phyloP scores from a whole-genome alignment of 148 eudicot species.

The Rhododendron henanense region DNA sequence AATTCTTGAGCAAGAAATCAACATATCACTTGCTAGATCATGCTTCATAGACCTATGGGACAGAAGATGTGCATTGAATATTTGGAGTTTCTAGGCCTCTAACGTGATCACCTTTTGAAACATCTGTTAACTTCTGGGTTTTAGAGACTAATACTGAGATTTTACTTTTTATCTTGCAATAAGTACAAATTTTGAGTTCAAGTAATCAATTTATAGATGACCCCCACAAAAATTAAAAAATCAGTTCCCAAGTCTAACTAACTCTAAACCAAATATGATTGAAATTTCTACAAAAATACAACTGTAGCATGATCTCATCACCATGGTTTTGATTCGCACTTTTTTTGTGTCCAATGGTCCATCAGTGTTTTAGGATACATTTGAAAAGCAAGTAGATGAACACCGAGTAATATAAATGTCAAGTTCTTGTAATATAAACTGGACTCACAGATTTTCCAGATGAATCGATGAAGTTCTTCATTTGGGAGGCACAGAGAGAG shows the following conservation, averaged over 20 bases:
- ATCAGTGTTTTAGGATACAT: background rate
- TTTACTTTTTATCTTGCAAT: background rate
- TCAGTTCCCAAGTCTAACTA: background rate
- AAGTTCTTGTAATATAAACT: conserved; percentile 13
- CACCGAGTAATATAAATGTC: background rate
- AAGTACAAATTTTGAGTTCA: background rate
- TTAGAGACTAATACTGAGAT: background rate
- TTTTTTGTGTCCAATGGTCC: background rate
- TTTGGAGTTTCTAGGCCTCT: background rate
- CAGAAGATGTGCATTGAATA: background rate
- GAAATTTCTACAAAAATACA: background rate
- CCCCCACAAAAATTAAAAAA: background rate
- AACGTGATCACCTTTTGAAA: background rate
- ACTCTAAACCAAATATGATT: background rate
- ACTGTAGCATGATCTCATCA: background rate
- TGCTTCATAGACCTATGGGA: background rate
- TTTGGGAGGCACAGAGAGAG: conserved; percentile 61
- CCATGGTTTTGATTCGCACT: background rate
- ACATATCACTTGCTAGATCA: background rate
- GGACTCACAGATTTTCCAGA: conserved; percentile 54
- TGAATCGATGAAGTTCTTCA: conserved; percentile 55
- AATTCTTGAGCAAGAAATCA: conserved; percentile 1
- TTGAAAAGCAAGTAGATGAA: background rate
- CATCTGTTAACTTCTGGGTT: background rate
- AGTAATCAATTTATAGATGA: background rate